Percentiles rank a stretch among this genome's conserved stretches.
phyloP scores from a whole-genome alignment of 805 yeast genomes.

The Saturnispora zaruensis region DNA sequence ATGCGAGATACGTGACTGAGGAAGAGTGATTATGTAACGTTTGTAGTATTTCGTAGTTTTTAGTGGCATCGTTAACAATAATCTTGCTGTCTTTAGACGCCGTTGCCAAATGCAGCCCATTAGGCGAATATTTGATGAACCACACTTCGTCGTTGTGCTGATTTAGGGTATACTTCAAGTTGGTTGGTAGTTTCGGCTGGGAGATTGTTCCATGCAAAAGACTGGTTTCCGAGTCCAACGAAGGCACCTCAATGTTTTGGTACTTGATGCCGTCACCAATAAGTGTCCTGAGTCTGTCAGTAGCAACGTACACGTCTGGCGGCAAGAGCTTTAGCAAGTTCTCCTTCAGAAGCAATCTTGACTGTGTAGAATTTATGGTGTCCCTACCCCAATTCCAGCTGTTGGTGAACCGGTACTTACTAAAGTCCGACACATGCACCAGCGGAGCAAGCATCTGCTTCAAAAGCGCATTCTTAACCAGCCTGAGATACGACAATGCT shows the following conservation, averaged over 20 bases:
- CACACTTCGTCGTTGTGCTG: constrained; percentile 73
- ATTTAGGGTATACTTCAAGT: constrained; percentile 36
- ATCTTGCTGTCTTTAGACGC: constrained; percentile 63
- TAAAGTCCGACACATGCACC: background rate
- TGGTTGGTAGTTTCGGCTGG: constrained; percentile 32
- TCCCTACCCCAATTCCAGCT: constrained; percentile 6
- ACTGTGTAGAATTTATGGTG: background rate
- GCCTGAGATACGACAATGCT: background rate
- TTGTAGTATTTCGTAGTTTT: constrained; percentile 33
- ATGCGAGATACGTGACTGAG: constrained; percentile 56
- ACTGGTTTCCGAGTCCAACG: constrained; percentile 18
- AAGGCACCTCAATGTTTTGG: constrained; percentile 30
- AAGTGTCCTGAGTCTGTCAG: constrained; percentile 43
- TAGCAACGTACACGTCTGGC: constrained; percentile 37
- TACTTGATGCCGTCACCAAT: constrained; percentile 42
- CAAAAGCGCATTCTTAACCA: background rate
- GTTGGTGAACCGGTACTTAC: background rate
- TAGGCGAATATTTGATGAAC: constrained; percentile 70
- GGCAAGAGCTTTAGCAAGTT: constrained; percentile 40
- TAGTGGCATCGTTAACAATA: constrained; percentile 54
- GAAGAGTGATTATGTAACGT: constrained; percentile 39
- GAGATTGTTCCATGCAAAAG: background rate
- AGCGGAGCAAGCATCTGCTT: constrained; percentile 5
- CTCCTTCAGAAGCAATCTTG: constrained; percentile 35
- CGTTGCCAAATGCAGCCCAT: constrained; percentile 69